These are phyloP conservation scores for Knufia petricola DNA, from an alignment of 2,329 filamentous ascomycete genomes.

Conservation along the genomic window DNA sequence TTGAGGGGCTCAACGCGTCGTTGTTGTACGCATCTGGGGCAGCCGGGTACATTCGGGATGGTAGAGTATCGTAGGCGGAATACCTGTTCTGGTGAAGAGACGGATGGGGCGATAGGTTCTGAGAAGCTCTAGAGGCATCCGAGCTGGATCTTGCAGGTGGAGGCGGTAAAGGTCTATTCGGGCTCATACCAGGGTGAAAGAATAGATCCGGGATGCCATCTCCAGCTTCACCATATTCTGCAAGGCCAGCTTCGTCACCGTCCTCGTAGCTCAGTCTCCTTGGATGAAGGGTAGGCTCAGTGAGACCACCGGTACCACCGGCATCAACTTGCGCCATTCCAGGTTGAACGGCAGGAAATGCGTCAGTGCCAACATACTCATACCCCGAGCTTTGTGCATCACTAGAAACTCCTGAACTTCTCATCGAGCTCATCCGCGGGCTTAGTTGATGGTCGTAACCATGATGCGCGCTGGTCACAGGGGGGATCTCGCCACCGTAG, in stretches of 20 bases:
- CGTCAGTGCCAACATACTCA: constrained; percentile 41
- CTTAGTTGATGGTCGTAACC: constrained; percentile 17
- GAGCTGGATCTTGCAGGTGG: constrained; percentile 38
- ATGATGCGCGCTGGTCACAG: constrained; percentile 16
- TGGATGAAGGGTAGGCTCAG: constrained; percentile 55
- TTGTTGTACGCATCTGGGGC: constrained; percentile 45
- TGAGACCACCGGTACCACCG: constrained; percentile 78
- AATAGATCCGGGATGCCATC: constrained; percentile 83
- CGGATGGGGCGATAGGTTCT: constrained; percentile 47
- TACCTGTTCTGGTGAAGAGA: constrained; percentile 46
- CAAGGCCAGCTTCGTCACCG: constrained; percentile 64
- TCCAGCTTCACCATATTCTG: constrained; percentile 54
- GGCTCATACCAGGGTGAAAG: constrained; percentile 73
- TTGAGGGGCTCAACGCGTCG: constrained; percentile 34
- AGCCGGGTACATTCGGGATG: constrained; percentile 28
- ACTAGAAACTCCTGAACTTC: constrained; percentile 23
- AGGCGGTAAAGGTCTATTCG: constrained; percentile 50
- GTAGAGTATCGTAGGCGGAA: constrained; percentile 34
- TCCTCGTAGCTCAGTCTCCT: constrained; percentile 83
- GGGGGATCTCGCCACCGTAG: constrained; percentile 45
- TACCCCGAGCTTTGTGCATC: constrained; percentile 23
- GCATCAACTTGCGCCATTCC: constrained; percentile 69
- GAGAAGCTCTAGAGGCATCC: constrained; percentile 34
- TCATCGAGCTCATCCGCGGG: constrained; percentile 21
- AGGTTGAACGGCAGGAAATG: constrained; percentile 42